phyloP scores from a whole-genome alignment of 768 basidiomycete genomes.

The Termitomyces sp. region DNA sequence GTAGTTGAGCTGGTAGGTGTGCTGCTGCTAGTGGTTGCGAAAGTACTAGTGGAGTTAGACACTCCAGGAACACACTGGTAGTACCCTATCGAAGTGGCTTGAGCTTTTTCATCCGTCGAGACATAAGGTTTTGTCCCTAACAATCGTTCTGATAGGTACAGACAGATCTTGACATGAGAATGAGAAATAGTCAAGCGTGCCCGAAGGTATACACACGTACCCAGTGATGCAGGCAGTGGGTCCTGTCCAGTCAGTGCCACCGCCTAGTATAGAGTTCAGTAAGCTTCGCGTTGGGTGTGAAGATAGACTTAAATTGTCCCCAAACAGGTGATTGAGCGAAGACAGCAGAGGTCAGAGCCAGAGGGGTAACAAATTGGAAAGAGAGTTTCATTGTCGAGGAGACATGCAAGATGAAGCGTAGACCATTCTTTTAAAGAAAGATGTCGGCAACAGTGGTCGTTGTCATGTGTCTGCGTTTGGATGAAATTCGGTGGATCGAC shows the following conservation, averaged over 20 bases:
- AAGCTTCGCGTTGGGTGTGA: not conserved
- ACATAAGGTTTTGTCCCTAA: conserved; percentile 9
- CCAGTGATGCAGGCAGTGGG: conserved; percentile 35
- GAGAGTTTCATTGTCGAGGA: not conserved
- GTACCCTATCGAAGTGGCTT: conserved; percentile 25
- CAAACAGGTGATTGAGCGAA: conserved; percentile 14
- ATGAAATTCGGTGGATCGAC: not conserved
- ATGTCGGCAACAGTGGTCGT: not conserved
- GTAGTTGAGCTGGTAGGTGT: conserved; percentile 4
- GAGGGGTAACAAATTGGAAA: conserved; percentile 6
- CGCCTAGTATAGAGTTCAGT: conserved; percentile 6
- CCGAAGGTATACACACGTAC: conserved; percentile 13
- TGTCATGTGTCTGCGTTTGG: not conserved
- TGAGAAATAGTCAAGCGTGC: not conserved
- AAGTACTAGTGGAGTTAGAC: not conserved
- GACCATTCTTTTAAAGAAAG: not conserved
- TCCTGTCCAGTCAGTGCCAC: conserved; percentile 33
- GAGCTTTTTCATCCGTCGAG: not conserved
- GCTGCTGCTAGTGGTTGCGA: not conserved
- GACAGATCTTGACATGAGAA: conserved; percentile 6
- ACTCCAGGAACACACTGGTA: conserved; percentile 33
- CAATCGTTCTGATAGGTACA: conserved; percentile 25
- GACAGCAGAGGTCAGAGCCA: not conserved
- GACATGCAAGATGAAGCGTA: not conserved
- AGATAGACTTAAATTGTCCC: conserved; percentile 13